Evolutionary conservation across 1,139 yeast genomes (phyloP).

Genomic region (Zygosaccharomyces pseudobailii): DNA sequence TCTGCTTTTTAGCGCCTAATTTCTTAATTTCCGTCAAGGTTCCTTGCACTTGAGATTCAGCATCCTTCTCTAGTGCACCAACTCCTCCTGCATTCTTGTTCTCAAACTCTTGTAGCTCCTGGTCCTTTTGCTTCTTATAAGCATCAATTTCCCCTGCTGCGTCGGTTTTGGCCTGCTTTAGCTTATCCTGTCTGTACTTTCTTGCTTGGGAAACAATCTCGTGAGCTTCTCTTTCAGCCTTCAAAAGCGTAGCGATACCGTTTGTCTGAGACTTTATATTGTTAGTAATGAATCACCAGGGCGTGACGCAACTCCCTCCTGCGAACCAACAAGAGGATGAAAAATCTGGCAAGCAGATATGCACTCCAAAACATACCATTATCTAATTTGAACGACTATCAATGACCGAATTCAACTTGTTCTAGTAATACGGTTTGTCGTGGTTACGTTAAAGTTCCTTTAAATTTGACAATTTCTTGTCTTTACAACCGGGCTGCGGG

Average conservation of each 20-base stretch:
- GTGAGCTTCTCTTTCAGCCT: slow-evolving; percentile 96
- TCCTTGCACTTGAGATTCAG: slow-evolving; percentile 54
- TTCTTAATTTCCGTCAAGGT: slow-evolving; percentile 61
- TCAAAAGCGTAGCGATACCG: slow-evolving; percentile 35
- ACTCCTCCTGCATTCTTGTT: slow-evolving; percentile 37
- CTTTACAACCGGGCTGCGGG: neutral
- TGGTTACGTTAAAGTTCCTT: neutral
- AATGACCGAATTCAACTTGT: neutral
- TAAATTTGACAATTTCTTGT: slow-evolving; percentile 1
- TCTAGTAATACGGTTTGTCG: neutral
- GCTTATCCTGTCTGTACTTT: slow-evolving; percentile 47
- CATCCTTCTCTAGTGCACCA: slow-evolving; percentile 64
- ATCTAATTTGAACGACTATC: neutral
- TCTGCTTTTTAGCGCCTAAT: slow-evolving; percentile 59
- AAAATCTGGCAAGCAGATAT: neutral
- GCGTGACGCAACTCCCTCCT: neutral
- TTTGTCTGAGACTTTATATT: slow-evolving; percentile 28
- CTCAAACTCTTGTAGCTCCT: slow-evolving; percentile 71
- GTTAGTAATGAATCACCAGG: slow-evolving; percentile 4
- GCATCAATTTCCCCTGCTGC: slow-evolving; percentile 86
- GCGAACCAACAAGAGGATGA: neutral
- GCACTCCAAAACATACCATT: neutral
- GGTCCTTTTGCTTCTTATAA: slow-evolving; percentile 80
- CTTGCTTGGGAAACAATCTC: slow-evolving; percentile 86
- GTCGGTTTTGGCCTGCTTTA: slow-evolving; percentile 91